A percentile compares a stretch with the other conserved stretches of the same genome.
These are phyloP conservation scores for Zasmidium cellare DNA, from an alignment of 2,329 filamentous ascomycete species.

Conservation along the genomic window DNA sequence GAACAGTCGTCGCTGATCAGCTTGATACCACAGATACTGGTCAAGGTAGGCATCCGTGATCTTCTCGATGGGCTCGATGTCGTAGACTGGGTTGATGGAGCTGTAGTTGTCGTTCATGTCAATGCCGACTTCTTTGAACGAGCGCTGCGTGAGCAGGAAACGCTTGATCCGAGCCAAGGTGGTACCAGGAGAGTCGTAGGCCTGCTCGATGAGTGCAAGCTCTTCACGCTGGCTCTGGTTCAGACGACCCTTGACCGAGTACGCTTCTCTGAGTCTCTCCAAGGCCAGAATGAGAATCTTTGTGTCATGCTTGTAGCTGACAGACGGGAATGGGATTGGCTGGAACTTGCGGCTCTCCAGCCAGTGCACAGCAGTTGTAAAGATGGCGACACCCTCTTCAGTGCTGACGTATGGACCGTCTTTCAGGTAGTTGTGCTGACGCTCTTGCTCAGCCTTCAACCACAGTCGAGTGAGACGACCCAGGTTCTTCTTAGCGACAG, in stretches of 20 bases:
- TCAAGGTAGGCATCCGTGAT: conserved; percentile 98
- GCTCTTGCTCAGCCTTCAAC: conserved; percentile 97
- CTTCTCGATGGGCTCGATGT: conserved; percentile 98
- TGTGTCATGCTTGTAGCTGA: conserved; percentile 99
- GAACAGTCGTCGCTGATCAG: conserved; percentile 94
- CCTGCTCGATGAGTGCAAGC: conserved; percentile 93
- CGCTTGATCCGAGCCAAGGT: conserved; percentile 96
- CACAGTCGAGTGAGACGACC: conserved; percentile 91
- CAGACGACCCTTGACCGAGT: conserved; percentile 93
- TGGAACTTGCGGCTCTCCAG: conserved; percentile 97
- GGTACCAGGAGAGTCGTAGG: conserved; percentile 95
- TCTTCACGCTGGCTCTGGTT: conserved; percentile 98
- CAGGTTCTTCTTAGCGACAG: conserved; percentile 98
- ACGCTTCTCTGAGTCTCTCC: conserved; percentile 89
- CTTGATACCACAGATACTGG: conserved; percentile 99
- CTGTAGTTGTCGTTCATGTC: conserved; percentile 99
- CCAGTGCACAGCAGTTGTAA: conserved; percentile 98
- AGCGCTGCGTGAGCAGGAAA: conserved; percentile 92
- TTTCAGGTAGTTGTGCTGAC: conserved; percentile 99
- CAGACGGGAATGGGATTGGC: conserved; percentile 96
- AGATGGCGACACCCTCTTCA: conserved; percentile 97
- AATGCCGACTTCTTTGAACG: conserved; percentile 98
- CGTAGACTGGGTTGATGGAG: conserved; percentile 98
- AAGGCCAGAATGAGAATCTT: conserved; percentile 96
- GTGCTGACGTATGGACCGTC: conserved; percentile 98